Evolutionary conservation across 108 stramenopile species (phyloP).

Genomic region (Bacterosira constricta): DNA sequence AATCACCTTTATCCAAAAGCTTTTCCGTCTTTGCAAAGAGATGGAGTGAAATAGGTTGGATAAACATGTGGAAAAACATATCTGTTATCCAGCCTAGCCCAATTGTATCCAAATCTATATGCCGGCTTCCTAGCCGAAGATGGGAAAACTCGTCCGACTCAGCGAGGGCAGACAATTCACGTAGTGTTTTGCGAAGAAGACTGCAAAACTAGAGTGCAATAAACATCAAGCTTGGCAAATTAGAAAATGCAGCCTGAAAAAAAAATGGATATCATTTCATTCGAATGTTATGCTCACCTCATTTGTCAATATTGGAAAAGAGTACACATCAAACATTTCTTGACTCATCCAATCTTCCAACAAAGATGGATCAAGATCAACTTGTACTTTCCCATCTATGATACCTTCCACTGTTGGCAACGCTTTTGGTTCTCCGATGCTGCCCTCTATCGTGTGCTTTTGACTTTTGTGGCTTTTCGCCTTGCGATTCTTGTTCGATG

Average conservation of each 20-base stretch:
- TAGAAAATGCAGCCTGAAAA: not conserved
- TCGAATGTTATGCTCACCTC: slow-evolving; percentile 21
- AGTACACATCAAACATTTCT: slow-evolving; percentile 78
- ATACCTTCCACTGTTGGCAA: slow-evolving; percentile 56
- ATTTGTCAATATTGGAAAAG: slow-evolving; percentile 63
- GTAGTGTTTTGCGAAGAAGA: slow-evolving; percentile 32
- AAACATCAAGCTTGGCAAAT: slow-evolving; percentile 27
- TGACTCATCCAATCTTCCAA: slow-evolving; percentile 69
- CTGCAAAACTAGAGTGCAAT: slow-evolving; percentile 13
- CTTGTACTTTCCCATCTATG: slow-evolving; percentile 44
- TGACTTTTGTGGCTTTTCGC: not conserved
- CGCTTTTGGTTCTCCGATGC: too few species aligned
- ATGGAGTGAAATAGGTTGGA: slow-evolving; percentile 66
- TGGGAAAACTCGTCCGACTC: slow-evolving; percentile 35
- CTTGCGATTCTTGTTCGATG: slow-evolving; percentile 4
- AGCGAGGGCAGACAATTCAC: slow-evolving; percentile 21
- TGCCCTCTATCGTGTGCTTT: not conserved
- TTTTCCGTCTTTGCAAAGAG: slow-evolving; percentile 62
- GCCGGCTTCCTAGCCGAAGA: slow-evolving; percentile 34
- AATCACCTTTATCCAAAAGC: slow-evolving; percentile 22
- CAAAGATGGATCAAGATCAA: slow-evolving; percentile 59
- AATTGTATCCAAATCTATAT: slow-evolving; percentile 69
- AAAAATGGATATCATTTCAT: not conserved
- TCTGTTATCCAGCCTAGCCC: slow-evolving; percentile 79
- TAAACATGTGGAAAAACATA: slow-evolving; percentile 68